Base-by-base conservation (phyloP, 139 green algal species). In the Chlorella vulgaris region DNA sequence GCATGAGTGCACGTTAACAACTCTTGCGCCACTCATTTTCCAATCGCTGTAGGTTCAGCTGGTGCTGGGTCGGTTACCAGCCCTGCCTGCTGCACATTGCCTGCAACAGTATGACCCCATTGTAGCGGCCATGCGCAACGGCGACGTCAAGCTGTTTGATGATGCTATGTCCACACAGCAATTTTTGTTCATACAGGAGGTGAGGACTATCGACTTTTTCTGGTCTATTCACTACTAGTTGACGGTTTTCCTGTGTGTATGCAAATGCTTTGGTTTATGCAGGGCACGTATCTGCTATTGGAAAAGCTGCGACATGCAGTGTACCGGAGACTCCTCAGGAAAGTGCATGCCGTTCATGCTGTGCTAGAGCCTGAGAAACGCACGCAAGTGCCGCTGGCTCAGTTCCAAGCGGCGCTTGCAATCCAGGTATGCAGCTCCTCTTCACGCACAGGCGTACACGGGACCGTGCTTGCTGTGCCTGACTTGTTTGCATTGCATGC, bases 241-340 rank as follows among this genome's bases (percentile, higher is more conserved):
- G n/a, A n/a, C n/a, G n/a, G n/a, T n/a, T n/a, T n/a, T n/a, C n/a
- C n/a, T n/a, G n/a, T n/a, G n/a, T n/a, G n/a, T n/a, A n/a, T n/a
- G n/a, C n/a, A n/a, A 35, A 28, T 58, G 8, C 6, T 28, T 55
- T 58, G 28, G 33, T 55, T 10, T 6, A 33, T 33, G 8, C 82
- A 86, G 60, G 93, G 93, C 24, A 93, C 89, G 2, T 96, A 92
- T 68, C 86, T 96, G 67, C 62, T 96, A 69, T 78, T 96, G 74
- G 93, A 96, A 78, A 95, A 93, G 87, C 84, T 96, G 65, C 86
- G 90, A 74, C n/a, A 84, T 40, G 81, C 85, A 4, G 92, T 93
- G 29, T 87, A 90, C 62, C 86, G 93, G 38, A 85, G 88, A 7
- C 83, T 96, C 40, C 83, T 96, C 40, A 83, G 87, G 35, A 86